These are phyloP conservation scores for Neurospora sp. DNA, from an alignment of 2,329 filamentous ascomycete genomes.

Conservation along the genomic window DNA sequence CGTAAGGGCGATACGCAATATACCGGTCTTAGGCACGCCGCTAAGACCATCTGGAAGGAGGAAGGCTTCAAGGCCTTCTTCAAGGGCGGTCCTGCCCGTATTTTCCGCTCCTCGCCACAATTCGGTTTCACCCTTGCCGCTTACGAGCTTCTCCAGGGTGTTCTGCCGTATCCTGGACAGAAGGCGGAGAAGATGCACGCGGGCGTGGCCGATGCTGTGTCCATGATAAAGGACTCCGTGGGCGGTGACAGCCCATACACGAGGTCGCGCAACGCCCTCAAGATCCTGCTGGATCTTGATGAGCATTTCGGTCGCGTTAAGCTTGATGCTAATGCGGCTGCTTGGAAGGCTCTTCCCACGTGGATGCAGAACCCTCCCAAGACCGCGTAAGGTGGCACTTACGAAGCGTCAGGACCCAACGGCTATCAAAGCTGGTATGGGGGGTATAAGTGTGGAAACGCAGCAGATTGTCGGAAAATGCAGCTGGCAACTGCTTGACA, in stretches of 20 bases:
- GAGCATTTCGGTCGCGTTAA: slow-evolving; percentile 78
- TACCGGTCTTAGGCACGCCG: slow-evolving; percentile 77
- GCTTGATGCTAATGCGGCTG: slow-evolving; percentile 39
- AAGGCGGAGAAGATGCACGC: slow-evolving; percentile 40
- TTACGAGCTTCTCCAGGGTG: slow-evolving; percentile 80
- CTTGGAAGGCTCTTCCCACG: slow-evolving; percentile 43
- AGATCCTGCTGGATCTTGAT: slow-evolving; percentile 90
- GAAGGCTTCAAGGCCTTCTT: slow-evolving; percentile 97
- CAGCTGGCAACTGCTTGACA: background rate
- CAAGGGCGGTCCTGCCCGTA: slow-evolving; percentile 93
- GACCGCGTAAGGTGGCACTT: background rate
- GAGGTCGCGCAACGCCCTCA: slow-evolving; percentile 77
- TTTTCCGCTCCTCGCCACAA: slow-evolving; percentile 88
- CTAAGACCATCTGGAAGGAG: slow-evolving; percentile 72
- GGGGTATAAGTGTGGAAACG: background rate
- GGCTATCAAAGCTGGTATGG: background rate
- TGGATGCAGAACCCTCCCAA: slow-evolving; percentile 33
- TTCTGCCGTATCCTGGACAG: slow-evolving; percentile 68
- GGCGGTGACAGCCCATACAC: slow-evolving; percentile 42
- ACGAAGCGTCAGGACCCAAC: background rate
- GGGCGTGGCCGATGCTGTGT: slow-evolving; percentile 53
- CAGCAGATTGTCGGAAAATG: background rate
- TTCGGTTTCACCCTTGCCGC: slow-evolving; percentile 96
- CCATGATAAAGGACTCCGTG: slow-evolving; percentile 49
- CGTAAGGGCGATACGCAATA: slow-evolving; percentile 89